phyloP scores from a whole-genome alignment of 192 early-diverging fungal species.

The Gryganskiella cystojenkinii region DNA sequence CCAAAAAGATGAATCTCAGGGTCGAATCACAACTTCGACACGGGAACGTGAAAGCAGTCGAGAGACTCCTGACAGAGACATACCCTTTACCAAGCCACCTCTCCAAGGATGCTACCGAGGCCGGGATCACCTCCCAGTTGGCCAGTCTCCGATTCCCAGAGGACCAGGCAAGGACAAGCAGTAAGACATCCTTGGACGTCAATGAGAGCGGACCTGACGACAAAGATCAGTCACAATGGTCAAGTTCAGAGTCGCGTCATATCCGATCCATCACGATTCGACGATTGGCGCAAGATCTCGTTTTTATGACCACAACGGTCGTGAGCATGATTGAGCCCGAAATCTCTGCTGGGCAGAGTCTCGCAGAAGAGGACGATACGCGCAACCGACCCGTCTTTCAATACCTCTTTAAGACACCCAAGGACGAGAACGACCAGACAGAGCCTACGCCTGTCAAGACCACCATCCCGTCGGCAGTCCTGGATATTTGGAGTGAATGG shows the following conservation, averaged over 20 bases:
- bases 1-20: not conserved
- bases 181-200: too few species aligned
- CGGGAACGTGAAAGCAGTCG: not conserved
- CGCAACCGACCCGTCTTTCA: conserved; percentile 1
- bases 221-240: conserved; percentile 5
- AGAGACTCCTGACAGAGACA: not conserved
- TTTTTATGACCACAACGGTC: conserved; percentile 2
- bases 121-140: too few species aligned
- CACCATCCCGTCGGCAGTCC: not conserved
- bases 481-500: conserved; percentile 19
- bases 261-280: conserved; percentile 21
- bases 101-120: not conserved
- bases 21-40: not conserved
- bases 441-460: not conserved
- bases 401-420: conserved; percentile 15
- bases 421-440: not conserved
- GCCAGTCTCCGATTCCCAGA: too few species aligned
- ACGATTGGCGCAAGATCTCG: conserved; percentile 25
- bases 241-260: conserved; percentile 6
- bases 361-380: not conserved
- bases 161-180: too few species aligned
- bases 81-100: not conserved
- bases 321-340: not conserved
- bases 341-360: not conserved
- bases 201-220: not conserved